phyloP scores from a whole-genome alignment of 345 rosid species.

The Eucalyptus polybractea region DNA sequence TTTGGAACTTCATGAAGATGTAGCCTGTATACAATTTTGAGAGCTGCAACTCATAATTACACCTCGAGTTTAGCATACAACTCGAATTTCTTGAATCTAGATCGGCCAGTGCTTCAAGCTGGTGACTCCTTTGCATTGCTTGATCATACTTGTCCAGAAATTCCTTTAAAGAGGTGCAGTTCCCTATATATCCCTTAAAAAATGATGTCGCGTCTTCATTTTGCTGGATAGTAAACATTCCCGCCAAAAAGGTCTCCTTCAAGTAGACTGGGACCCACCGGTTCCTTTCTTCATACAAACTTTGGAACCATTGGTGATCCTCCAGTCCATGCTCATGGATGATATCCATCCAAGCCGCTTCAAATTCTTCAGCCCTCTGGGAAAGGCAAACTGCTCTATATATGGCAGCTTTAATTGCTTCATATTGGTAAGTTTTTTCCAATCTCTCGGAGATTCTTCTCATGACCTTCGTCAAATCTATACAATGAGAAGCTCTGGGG shows the following conservation, averaged over 20 bases:
- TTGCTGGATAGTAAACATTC: slow-evolving; percentile 25
- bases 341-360: slow-evolving; percentile 63
- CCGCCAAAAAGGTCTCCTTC: slow-evolving; percentile 62
- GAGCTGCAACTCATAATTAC: slow-evolving; percentile 68
- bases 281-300: slow-evolving; percentile 50
- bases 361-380: slow-evolving; percentile 63
- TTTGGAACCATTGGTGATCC: slow-evolving; percentile 38
- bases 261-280: slow-evolving; percentile 75
- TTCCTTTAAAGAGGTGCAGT: slow-evolving; percentile 52
- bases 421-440: slow-evolving; percentile 29
- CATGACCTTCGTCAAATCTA: slow-evolving; percentile 41
- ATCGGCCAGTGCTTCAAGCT: slow-evolving; percentile 48
- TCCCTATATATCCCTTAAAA: slow-evolving; percentile 51
- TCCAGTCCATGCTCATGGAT: slow-evolving; percentile 34
- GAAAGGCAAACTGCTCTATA: slow-evolving; percentile 38
- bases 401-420: slow-evolving; percentile 26
- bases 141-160: slow-evolving; percentile 51
- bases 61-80: slow-evolving; percentile 33
- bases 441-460: slow-evolving; percentile 31
- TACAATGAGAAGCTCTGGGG: slow-evolving; percentile 59
- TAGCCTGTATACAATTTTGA: slow-evolving; percentile 56
- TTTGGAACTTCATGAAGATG: slow-evolving; percentile 60
- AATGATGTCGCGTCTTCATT: slow-evolving; percentile 30
- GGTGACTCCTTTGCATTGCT: slow-evolving; percentile 42
- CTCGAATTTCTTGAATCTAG: slow-evolving; percentile 32